phyloP scores from a whole-genome alignment of 2,329 filamentous ascomycete genomes.

The Lasiodiplodia sp. region DNA sequence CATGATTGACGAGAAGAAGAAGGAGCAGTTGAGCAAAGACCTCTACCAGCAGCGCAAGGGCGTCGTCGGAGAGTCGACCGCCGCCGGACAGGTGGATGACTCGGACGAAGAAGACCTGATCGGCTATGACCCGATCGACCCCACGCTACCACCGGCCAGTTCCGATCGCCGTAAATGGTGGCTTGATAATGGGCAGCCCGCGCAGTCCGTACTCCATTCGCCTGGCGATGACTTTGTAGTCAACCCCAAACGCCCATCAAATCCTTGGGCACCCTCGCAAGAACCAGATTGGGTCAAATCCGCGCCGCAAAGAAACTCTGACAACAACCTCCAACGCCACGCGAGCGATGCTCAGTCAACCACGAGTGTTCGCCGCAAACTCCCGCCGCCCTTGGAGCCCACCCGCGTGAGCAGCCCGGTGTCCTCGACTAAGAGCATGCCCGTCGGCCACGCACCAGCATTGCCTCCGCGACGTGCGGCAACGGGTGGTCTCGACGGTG shows the following conservation, averaged over 20 bases:
- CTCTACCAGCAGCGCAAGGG: constrained; percentile 74
- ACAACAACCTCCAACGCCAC: constrained; percentile 9
- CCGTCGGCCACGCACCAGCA: constrained; percentile 40
- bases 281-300: constrained; percentile 84
- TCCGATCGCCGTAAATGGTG: constrained; percentile 70
- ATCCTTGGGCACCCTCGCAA: constrained; percentile 77
- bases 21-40: constrained; percentile 74
- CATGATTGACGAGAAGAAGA: constrained; percentile 76
- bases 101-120: constrained; percentile 80
- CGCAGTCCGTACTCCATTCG: constrained; percentile 73
- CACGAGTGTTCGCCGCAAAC: constrained; percentile 36
- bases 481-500: constrained; percentile 30
- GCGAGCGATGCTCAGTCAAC: constrained; percentile 31
- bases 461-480: constrained; percentile 36
- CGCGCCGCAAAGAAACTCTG: constrained; percentile 26
- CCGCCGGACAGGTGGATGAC: constrained; percentile 64
- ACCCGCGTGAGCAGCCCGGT: constrained; percentile 5
- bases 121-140: constrained; percentile 82
- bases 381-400: constrained; percentile 22
- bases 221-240: constrained; percentile 69
- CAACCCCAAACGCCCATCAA: constrained; percentile 77
- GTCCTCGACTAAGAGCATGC: constrained; percentile 36
- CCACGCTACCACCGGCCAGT: constrained; percentile 71
- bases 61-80: constrained; percentile 70
- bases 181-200: constrained; percentile 73